Percentiles rank a stretch among this genome's conserved stretches.
These are phyloP conservation scores for Somion occarium DNA, from an alignment of 1,284 basidiomycete species.

Conservation along the genomic window DNA sequence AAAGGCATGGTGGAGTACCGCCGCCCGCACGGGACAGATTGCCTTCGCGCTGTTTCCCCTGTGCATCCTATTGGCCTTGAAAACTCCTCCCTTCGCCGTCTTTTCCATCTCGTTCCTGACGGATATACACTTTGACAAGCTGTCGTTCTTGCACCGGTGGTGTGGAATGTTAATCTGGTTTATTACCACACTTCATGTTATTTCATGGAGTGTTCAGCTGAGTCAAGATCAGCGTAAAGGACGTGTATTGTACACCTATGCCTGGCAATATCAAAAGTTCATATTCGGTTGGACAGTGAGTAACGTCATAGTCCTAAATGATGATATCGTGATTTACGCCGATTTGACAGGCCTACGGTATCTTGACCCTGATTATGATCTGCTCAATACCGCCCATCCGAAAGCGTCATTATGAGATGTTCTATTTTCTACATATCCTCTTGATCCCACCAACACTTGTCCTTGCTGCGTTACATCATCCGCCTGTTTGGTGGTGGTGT, in stretches of 20 bases:
- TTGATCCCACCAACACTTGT: constrained; percentile 61
- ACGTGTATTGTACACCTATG: constrained; percentile 53
- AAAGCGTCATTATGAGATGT: constrained; percentile 67
- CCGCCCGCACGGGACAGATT: constrained; percentile 70
- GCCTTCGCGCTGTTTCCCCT: constrained; percentile 79
- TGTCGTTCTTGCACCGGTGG: constrained; percentile 70
- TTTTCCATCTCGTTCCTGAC: constrained; percentile 69
- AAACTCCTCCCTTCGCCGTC: constrained; percentile 77
- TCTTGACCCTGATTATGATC: constrained; percentile 64
- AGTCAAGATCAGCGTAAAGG: constrained; percentile 47
- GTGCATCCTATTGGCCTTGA: constrained; percentile 74
- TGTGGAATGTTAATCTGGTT: constrained; percentile 73
- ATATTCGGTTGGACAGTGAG: constrained; percentile 70
- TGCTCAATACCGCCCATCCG: constrained; percentile 64
- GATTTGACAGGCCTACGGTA: constrained; percentile 53
- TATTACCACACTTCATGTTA: constrained; percentile 64
- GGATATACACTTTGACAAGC: constrained; percentile 75
- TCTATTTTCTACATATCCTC: constrained; percentile 71
- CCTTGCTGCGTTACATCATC: constrained; percentile 65
- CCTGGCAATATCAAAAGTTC: constrained; percentile 69
- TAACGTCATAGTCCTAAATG: constrained; percentile 13
- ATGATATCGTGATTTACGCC: no score
- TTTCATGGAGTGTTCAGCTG: constrained; percentile 76
- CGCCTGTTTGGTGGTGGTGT: constrained; percentile 67
- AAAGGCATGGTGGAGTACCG: constrained; percentile 78